A percentile compares a stretch with the other conserved stretches of the same genome.
These are phyloP conservation scores for Filosporella fistucella DNA, from an alignment of 495 filamentous ascomycete species.

Conservation along the genomic window DNA sequence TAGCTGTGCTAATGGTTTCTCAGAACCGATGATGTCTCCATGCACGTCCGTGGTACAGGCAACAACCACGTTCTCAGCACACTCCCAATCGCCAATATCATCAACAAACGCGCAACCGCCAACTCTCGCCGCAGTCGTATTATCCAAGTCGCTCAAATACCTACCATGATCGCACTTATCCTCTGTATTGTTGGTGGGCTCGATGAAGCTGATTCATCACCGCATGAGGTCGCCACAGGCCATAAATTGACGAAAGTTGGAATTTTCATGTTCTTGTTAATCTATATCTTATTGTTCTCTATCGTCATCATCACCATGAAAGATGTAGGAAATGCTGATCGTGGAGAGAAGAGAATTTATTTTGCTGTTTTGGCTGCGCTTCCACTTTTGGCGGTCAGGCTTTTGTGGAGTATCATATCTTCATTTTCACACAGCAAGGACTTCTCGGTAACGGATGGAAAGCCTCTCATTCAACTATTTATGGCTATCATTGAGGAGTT, in stretches of 20 bases:
- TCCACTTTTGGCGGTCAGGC: slow-evolving; percentile 33
- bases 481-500: slow-evolving; percentile 39
- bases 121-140: slow-evolving; percentile 20
- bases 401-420: slow-evolving; percentile 32
- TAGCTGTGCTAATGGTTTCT: neutral
- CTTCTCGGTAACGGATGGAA: slow-evolving; percentile 30
- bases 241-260: slow-evolving; percentile 16
- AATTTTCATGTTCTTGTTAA: slow-evolving; percentile 19
- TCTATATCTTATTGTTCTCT: slow-evolving; percentile 13
- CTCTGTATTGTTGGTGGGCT: slow-evolving; percentile 26
- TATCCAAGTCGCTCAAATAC: slow-evolving; percentile 17
- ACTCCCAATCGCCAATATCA: slow-evolving; percentile 3
- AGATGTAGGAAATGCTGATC: slow-evolving; percentile 15
- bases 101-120: slow-evolving; percentile 13
- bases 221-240: slow-evolving; percentile 14
- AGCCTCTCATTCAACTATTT: slow-evolving; percentile 29
- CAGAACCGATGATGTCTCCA: slow-evolving; percentile 18
- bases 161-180: slow-evolving; percentile 20
- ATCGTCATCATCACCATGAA: slow-evolving; percentile 19
- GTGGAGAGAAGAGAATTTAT: slow-evolving; percentile 29
- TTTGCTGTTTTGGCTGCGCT: slow-evolving; percentile 28
- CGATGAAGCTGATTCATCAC: slow-evolving; percentile 4
- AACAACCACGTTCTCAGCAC: neutral
- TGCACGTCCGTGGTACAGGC: slow-evolving; percentile 3
- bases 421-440: slow-evolving; percentile 27